phyloP scores from a whole-genome alignment of 352 stramenopile genomes.

The Discostella stelligera region DNA sequence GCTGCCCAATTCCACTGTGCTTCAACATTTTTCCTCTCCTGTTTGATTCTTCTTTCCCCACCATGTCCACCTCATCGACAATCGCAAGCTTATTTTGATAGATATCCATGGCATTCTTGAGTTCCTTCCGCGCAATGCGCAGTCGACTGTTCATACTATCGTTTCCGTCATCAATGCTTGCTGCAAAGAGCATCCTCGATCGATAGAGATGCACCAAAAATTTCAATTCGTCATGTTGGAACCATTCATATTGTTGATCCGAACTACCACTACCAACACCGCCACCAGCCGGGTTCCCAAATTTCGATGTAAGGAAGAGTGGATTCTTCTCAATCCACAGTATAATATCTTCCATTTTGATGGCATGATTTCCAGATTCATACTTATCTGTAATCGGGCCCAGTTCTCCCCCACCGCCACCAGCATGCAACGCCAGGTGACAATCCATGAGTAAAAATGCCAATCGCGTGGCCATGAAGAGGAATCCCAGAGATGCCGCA shows the following conservation, averaged over 20 bases:
- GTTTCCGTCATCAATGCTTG: constrained; percentile 2
- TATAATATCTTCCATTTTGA: constrained; percentile 33
- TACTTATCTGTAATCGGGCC: not conserved
- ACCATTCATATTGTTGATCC: constrained; percentile 11
- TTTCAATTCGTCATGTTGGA: constrained; percentile 55
- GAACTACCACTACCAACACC: not conserved
- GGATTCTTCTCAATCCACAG: constrained; percentile 48
- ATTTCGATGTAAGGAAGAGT: not conserved
- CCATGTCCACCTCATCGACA: constrained; percentile 3
- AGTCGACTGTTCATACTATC: constrained; percentile 42
- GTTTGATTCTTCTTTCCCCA: not conserved
- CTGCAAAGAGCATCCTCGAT: constrained; percentile 56
- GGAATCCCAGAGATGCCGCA: constrained; percentile 13
- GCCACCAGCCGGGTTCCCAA: not conserved
- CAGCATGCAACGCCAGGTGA: constrained; percentile 35
- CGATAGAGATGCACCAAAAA: constrained; percentile 67
- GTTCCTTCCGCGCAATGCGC: constrained; percentile 65
- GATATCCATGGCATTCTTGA: constrained; percentile 79
- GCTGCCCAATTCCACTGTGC: not conserved
- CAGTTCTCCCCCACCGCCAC: constrained; percentile 18
- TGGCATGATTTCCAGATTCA: not conserved
- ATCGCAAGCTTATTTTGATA: constrained; percentile 74
- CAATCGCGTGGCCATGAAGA: constrained; percentile 42
- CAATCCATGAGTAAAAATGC: constrained; percentile 61
- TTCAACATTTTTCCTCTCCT: not conserved